Conservation (phyloP, 2,329 filamentous ascomycete species). For the Talaromyces sp. region DNA sequence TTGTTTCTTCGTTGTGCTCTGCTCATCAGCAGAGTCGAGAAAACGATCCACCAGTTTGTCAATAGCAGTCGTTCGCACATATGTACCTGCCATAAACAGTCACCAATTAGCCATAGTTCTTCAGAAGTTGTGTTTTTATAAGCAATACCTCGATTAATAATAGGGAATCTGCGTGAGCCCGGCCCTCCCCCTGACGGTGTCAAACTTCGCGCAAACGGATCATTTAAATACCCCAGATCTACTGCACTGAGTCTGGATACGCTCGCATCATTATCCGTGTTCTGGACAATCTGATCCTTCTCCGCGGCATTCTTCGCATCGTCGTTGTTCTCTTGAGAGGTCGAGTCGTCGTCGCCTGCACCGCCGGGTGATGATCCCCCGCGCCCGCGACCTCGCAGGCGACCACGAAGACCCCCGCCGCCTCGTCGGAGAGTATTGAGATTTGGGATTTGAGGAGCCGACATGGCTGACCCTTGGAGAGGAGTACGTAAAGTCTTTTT, state of each 20-base stretch:
- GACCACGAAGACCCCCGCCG: constrained; percentile 47
- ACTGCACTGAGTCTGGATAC: constrained; percentile 87
- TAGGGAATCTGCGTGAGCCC: constrained; percentile 66
- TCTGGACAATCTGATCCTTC: constrained; percentile 74
- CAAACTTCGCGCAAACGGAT: constrained; percentile 72
- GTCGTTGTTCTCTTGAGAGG: constrained; percentile 17
- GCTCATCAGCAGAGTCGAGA: constrained; percentile 43
- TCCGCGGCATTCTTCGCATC: constrained; percentile 28
- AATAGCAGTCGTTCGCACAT: constrained; percentile 78
- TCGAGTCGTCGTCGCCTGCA: constrained; percentile 18
- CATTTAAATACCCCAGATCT: constrained; percentile 74
- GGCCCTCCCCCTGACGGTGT: constrained; percentile 41
- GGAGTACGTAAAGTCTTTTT: not conserved
- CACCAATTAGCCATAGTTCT: not conserved
- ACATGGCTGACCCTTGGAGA: constrained; percentile 49
- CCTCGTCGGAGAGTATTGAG: constrained; percentile 57
- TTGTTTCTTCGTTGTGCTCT: constrained; percentile 48
- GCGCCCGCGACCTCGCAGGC: constrained; percentile 46
- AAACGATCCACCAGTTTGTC: constrained; percentile 73
- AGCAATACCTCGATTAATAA: constrained; percentile 85
- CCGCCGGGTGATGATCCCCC: constrained; percentile 19
- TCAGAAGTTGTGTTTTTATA: not conserved
- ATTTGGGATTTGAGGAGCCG: constrained; percentile 73
- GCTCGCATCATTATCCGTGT: constrained; percentile 87
- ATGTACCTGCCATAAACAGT: constrained; percentile 62